Percentiles rank a stretch among this genome's conserved stretches.
Evolutionary conservation across 2,329 filamentous ascomycete genomes (phyloP).

Genomic region (Dichotomopilus funicola): DNA sequence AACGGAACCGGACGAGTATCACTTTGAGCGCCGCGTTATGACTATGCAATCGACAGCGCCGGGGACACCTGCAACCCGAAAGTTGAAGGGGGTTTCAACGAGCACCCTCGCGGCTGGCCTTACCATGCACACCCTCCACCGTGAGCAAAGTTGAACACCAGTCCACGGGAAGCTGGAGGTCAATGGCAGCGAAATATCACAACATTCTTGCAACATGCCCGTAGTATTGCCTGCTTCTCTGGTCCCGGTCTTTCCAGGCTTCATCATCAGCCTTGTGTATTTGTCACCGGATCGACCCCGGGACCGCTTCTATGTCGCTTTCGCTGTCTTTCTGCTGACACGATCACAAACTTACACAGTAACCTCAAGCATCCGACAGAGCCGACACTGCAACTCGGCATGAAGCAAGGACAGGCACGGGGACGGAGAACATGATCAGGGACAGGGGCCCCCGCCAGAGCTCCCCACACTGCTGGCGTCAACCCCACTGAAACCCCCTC

Average conservation of each 20-base stretch:
- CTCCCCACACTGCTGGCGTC: conserved; percentile 11
- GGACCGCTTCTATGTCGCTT: not conserved
- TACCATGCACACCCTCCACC: too few relatives aligned
- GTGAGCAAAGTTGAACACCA: not conserved
- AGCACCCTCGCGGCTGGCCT: too few relatives aligned
- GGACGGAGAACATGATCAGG: conserved; percentile 2
- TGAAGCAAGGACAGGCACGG: conserved; percentile 1
- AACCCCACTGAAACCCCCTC: conserved; percentile 6
- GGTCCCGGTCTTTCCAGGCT: conserved; percentile 8
- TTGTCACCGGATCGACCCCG: conserved; percentile 15
- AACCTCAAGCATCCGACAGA: not conserved
- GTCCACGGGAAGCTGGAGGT: not conserved
- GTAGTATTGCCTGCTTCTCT: not conserved
- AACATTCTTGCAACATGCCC: conserved; percentile 24
- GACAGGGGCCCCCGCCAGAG: not conserved
- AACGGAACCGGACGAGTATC: not conserved
- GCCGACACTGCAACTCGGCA: not conserved
- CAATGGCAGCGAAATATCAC: conserved; percentile 17
- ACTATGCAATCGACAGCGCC: too few relatives aligned
- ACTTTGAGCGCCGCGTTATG: not conserved
- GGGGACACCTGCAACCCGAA: too few relatives aligned
- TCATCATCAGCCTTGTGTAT: conserved; percentile 18
- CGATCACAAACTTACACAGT: not conserved
- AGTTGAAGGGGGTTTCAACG: too few relatives aligned
- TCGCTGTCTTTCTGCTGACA: not conserved